These are phyloP conservation scores for Saksenaea oblongispora DNA, from an alignment of 371 early-diverging fungal genomes.

Conservation along the genomic window DNA sequence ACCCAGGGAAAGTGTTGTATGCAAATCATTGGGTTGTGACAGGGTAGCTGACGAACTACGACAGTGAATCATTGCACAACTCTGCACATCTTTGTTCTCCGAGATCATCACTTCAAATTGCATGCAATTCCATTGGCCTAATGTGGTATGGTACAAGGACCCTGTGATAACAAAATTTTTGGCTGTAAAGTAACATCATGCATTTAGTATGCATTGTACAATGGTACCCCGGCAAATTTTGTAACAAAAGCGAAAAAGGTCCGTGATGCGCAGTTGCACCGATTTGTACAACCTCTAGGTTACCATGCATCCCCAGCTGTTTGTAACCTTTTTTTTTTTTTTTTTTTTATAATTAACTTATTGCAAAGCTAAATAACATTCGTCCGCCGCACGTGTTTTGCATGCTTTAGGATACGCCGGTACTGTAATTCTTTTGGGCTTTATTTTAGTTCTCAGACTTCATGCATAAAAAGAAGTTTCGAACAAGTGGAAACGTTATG, in stretches of 20 bases:
- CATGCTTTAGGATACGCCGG: background rate
- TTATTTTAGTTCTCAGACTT: conserved; percentile 1
- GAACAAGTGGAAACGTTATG: conserved; percentile 3
- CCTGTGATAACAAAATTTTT: background rate
- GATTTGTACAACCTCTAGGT: conserved; percentile 1
- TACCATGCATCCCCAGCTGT: conserved; percentile 2
- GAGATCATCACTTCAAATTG: conserved; percentile 4
- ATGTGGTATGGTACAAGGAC: background rate
- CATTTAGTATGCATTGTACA: background rate
- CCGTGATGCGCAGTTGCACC: conserved; percentile 4
- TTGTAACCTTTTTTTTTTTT: background rate
- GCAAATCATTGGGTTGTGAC: conserved; percentile 1
- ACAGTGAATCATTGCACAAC: conserved; percentile 1
- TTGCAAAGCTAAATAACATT: background rate
- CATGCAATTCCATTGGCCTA: background rate
- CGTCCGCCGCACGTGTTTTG: conserved; percentile 3
- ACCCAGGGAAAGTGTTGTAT: conserved; percentile 6
- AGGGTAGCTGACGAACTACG: background rate
- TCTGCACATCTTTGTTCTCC: background rate
- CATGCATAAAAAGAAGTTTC: background rate
- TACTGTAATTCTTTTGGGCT: background rate
- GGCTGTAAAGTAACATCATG: background rate
- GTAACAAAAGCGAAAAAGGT: conserved; percentile 2
- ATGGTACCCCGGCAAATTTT: conserved; percentile 5
- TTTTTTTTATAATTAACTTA: conserved; percentile 1